Percentiles rank a stretch among this genome's conserved stretches.
phyloP scores from a whole-genome alignment of 2,329 filamentous ascomycete species.

The Truncatella angustata region DNA sequence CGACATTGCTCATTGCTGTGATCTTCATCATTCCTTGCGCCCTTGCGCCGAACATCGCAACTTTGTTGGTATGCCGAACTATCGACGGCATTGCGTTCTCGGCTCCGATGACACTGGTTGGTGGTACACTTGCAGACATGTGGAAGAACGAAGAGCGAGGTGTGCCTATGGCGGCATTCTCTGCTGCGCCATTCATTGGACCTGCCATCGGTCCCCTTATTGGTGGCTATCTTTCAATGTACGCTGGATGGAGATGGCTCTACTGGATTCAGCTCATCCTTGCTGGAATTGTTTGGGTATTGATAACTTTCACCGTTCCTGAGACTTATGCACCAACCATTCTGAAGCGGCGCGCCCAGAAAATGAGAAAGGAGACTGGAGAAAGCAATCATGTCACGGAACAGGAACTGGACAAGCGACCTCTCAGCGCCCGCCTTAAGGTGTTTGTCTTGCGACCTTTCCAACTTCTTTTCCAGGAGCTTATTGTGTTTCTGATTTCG shows the following conservation, averaged over 20 bases:
- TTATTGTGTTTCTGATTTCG: constrained; percentile 81
- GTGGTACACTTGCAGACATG: constrained; percentile 79
- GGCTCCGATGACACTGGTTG: constrained; percentile 82
- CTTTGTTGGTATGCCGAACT: constrained; percentile 71
- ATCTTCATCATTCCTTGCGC: constrained; percentile 81
- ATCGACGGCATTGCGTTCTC: constrained; percentile 84
- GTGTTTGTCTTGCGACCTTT: constrained; percentile 81
- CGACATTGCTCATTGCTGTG: constrained; percentile 67
- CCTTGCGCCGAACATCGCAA: constrained; percentile 71
- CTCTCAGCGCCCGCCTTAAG: constrained; percentile 64
- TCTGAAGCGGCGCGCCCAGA: constrained; percentile 66
- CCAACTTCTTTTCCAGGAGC: constrained; percentile 79
- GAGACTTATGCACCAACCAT: constrained; percentile 86
- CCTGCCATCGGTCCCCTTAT: constrained; percentile 75
- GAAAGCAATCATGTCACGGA: constrained; percentile 72
- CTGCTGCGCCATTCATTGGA: constrained; percentile 78
- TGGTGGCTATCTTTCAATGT: constrained; percentile 73
- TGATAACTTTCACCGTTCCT: constrained; percentile 85
- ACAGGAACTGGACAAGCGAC: constrained; percentile 72
- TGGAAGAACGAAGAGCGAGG: constrained; percentile 82
- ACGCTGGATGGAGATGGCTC: constrained; percentile 75
- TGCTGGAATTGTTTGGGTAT: constrained; percentile 63
- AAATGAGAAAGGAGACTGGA: constrained; percentile 68
- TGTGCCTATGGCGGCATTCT: constrained; percentile 84
- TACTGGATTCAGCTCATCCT: constrained; percentile 87